Base-by-base conservation (phyloP, 129 eudicot genomes). In the Tanacetum coccineum region DNA sequence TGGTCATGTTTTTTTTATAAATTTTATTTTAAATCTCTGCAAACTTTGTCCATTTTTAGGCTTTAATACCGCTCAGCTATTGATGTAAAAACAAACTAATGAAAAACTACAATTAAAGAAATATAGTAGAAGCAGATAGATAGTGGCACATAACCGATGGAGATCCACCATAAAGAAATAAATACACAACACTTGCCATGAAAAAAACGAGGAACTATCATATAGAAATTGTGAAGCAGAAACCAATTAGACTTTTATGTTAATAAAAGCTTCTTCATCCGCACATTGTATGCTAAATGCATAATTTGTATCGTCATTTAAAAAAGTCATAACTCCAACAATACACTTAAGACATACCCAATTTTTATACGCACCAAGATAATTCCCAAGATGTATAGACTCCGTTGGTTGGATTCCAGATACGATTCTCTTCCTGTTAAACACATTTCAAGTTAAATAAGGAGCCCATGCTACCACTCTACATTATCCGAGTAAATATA, bases 121-220 rank as follows among this genome's bases (percentile, higher is more conserved):
- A 40, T 4, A 67, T 21, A 57, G 11, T 30, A 57, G 61, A 22
- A 36, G 9, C 15, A 5, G 19, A 9, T 4, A 12, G 15, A 1
- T 45, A 53, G 45, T 39, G n/a, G 62, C 62, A 70, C 83, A 46
- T 81, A 94, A 95, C n/a, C 78, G 99, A 97, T 94, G 99, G 28
- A 94, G 94, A 80, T 94, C n/a, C 99, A 78, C 89, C 99, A 94
- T 89, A 62, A 94, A 94, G 85, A n/a, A n/a, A 94, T 22, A 89
- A 70, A 0, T 94, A n/a, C n/a, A n/a, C 68, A 89, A 97, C 84
- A 89, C 17, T 64, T 81, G 71, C 86, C 97, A n/a, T 93, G 95
- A 78, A 76, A 74, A n/a, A n/a, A 26, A 25, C 36, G 18, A 59
- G 49, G 18, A 14, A 76, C 48, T 13, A 26, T 25, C 39, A 64